Base-by-base conservation (phyloP, 2,329 filamentous ascomycete genomes). In the Colletotrichum sublineola region DNA sequence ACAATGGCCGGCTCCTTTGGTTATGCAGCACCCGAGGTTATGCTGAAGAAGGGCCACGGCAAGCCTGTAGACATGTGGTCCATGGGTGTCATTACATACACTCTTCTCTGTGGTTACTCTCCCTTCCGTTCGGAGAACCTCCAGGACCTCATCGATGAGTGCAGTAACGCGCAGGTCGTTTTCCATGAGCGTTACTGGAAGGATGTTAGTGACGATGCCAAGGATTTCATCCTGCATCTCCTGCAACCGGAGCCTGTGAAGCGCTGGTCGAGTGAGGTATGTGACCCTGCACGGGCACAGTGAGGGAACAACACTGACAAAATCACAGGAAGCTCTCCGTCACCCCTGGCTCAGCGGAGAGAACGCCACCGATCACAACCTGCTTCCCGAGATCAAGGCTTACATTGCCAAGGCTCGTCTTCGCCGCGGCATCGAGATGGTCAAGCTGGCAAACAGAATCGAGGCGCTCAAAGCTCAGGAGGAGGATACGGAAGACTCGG, bases 1-100 rank as follows among this genome's bases (percentile, higher is more conserved):
- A 98, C 95, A 63, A 99, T 99, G 96, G 96, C 96, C 55, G 96
- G 96, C 55, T 98, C 96, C 0, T 98, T 99, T 80, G 96, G 96
- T 67, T 99, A 99, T 79, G 96, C 96, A 29, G 96, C 96, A 1
- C 96, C 96, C 11, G 96, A 99, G 82, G 95, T 99, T 72, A 99
- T 99, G 96, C 88, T 97, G 75, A 98, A 98, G 87, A 92, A 94
- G 80, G 96, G 96, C 29, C 97, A 99, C 81, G 96, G 96, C 81
- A 99, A 98, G 84, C 94, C 96, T 5, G 96, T 98, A 44, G 96
- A 99, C 81, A 97, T 99, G 94, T 99, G 96, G 96, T 98, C 96
- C 3, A 89, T 99, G 84, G 96, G 96, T 74, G 96, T 99, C 79
- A 99, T 99, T 79, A 98, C 96, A 53, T 99, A 99, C 84, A 99